A percentile compares a stretch with the other conserved stretches of the same genome.
Evolutionary conservation across 2,329 filamentous ascomycete genomes (phyloP).

Genomic region (Cladosporium phlei): DNA sequence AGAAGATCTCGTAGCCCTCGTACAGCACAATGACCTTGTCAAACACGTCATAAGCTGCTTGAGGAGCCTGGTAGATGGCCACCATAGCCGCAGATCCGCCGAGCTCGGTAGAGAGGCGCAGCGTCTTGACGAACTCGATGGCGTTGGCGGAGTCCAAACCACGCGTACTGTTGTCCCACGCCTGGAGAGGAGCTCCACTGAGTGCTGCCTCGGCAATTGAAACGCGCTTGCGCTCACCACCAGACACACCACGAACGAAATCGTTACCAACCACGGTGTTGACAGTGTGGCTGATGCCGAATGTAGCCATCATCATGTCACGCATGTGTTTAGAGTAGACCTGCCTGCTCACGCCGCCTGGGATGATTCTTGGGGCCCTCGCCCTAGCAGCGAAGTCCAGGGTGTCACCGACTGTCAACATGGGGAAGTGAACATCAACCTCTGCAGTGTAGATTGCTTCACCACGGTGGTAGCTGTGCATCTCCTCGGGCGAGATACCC

Average conservation of each 20-base stretch:
- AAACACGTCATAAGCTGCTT: slow-evolving; percentile 64
- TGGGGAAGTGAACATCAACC: slow-evolving; percentile 75
- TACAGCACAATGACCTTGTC: slow-evolving; percentile 66
- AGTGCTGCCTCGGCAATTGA: slow-evolving; percentile 75
- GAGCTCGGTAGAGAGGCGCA: slow-evolving; percentile 63
- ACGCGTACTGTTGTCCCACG: slow-evolving; percentile 73
- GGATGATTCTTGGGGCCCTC: slow-evolving; percentile 58
- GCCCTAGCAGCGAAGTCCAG: slow-evolving; percentile 71
- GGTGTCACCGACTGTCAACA: slow-evolving; percentile 72
- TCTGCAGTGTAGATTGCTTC: slow-evolving; percentile 86
- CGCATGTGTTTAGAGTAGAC: slow-evolving; percentile 59
- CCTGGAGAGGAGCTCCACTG: slow-evolving; percentile 53
- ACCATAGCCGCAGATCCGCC: slow-evolving; percentile 62
- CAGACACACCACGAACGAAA: slow-evolving; percentile 68
- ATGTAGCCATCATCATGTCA: slow-evolving; percentile 71
- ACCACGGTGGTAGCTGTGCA: slow-evolving; percentile 72
- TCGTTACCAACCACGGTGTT: slow-evolving; percentile 72
- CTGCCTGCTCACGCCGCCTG: slow-evolving; percentile 52
- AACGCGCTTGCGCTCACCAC: slow-evolving; percentile 74
- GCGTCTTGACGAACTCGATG: slow-evolving; percentile 67
- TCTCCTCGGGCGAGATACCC: slow-evolving; percentile 66
- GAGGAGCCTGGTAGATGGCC: slow-evolving; percentile 69
- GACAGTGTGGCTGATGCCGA: slow-evolving; percentile 67
- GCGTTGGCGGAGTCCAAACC: slow-evolving; percentile 72
- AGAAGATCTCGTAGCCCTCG: slow-evolving; percentile 67